Percentiles rank a stretch among this genome's conserved stretches.
Conservation (phyloP, 1,139 yeast genomes). For the Geotrichum histeridarum region DNA sequence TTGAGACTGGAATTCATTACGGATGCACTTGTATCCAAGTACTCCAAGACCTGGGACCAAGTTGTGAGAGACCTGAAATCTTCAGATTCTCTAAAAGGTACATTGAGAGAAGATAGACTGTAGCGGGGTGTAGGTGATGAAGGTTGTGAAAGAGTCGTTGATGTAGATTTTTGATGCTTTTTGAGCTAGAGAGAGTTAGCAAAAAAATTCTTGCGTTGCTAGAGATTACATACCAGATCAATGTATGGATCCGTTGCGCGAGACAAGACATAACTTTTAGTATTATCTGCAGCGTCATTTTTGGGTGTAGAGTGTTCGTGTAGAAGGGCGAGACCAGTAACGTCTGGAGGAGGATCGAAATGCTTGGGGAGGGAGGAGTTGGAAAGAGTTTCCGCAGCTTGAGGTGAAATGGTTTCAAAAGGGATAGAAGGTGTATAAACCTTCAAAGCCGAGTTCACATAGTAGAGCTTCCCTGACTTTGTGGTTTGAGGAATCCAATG, state of each 20-base stretch:
- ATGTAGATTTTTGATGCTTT: conserved; percentile 15
- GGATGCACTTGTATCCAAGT: conserved; percentile 16
- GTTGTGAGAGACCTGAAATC: conserved; percentile 17
- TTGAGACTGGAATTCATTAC: conserved; percentile 19
- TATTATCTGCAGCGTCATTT: conserved; percentile 5
- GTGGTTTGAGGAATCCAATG: conserved; percentile 34
- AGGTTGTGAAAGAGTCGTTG: conserved; percentile 13
- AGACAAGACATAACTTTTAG: conserved; percentile 12
- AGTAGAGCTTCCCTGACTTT: conserved; percentile 29
- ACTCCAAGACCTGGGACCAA: conserved; percentile 23
- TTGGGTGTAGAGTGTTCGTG: conserved; percentile 3
- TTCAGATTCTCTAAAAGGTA: conserved; percentile 18
- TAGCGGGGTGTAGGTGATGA: conserved; percentile 3
- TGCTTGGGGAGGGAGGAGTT: conserved; percentile 3
- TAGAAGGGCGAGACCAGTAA: conserved; percentile 6
- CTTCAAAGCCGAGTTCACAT: conserved; percentile 27
- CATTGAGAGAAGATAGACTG: conserved; percentile 16
- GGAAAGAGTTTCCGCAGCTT: conserved; percentile 14
- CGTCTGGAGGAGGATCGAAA: conserved; percentile 14
- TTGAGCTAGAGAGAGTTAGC: conserved; percentile 10
- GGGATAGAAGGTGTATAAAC: conserved; percentile 28
- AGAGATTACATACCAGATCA: conserved; percentile 21
- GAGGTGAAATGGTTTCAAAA: conserved; percentile 24
- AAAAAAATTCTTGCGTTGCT: background rate
- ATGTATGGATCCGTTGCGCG: conserved; percentile 23